Percentiles rank a stretch among this genome's conserved stretches.
phyloP scores from a whole-genome alignment of 768 basidiomycete species.

The Roridomyces roridus region DNA sequence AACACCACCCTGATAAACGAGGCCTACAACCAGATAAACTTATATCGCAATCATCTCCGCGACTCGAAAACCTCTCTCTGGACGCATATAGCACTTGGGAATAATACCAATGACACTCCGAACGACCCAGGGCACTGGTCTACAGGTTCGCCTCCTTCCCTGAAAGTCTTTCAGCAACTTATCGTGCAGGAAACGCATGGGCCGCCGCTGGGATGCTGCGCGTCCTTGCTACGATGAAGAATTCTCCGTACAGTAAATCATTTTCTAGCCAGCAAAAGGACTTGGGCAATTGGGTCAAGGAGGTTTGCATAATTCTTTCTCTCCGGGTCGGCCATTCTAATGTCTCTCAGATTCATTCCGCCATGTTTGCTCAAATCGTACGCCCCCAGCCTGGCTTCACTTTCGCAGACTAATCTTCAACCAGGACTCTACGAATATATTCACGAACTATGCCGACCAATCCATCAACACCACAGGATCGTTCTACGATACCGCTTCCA shows the following conservation, averaged over 20 bases:
- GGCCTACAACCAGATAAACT: constrained; percentile 72
- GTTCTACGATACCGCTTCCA: constrained; percentile 77
- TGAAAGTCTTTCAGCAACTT: no score
- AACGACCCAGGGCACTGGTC: constrained; percentile 78
- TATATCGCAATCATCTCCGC: constrained; percentile 72
- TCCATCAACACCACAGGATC: constrained; percentile 42
- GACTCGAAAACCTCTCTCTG: constrained; percentile 67
- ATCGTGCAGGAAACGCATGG: constrained; percentile 78
- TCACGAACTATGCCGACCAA: constrained; percentile 77
- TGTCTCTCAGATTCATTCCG: constrained; percentile 58
- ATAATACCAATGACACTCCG: constrained; percentile 25
- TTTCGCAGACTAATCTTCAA: constrained; percentile 19
- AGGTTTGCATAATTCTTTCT: constrained; percentile 29
- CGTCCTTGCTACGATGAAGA: constrained; percentile 75
- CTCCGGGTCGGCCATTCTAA: no score
- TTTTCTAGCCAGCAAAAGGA: constrained; percentile 61
- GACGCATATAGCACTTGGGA: constrained; percentile 76
- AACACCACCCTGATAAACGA: constrained; percentile 66
- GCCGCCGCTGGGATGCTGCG: constrained; percentile 88
- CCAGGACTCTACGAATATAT: constrained; percentile 55
- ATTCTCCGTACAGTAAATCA: constrained; percentile 57
- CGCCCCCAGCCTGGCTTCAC: constrained; percentile 28
- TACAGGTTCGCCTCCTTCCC: no score
- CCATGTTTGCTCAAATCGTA: constrained; percentile 68
- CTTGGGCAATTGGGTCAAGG: constrained; percentile 67